These are phyloP conservation scores for Arxiozyma slooffiae DNA, from an alignment of 1,139 yeast species.

Conservation along the genomic window DNA sequence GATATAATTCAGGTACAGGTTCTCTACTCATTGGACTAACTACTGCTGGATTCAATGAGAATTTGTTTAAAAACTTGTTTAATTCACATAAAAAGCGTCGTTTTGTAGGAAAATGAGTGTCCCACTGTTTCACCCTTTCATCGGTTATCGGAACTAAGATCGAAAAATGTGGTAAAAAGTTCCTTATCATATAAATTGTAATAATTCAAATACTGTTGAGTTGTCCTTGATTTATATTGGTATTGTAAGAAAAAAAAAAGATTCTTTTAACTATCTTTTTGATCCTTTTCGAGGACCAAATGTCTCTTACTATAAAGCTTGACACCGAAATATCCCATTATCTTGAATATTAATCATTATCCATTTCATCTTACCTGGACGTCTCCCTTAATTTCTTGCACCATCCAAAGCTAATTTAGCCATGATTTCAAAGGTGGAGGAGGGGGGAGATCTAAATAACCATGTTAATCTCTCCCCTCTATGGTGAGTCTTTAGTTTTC, in stretches of 20 bases:
- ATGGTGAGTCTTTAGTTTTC: conserved; percentile 19
- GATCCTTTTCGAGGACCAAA: conserved; percentile 71
- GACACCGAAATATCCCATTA: conserved; percentile 74
- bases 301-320: conserved; percentile 81
- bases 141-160: conserved; percentile 94
- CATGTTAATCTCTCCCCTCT: conserved; percentile 50
- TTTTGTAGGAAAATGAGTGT: conserved; percentile 47
- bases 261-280: conserved; percentile 55
- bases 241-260: conserved; percentile 77
- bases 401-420: conserved; percentile 53
- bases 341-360: conserved; percentile 82
- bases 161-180: conserved; percentile 76
- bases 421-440: conserved; percentile 96
- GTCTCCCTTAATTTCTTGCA: conserved; percentile 61
- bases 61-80: conserved; percentile 47
- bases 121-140: conserved; percentile 73
- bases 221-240: conserved; percentile 66
- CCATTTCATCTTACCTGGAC: conserved; percentile 52
- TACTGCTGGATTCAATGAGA: conserved; percentile 55
- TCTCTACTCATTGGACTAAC: conserved; percentile 56
- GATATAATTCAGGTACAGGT: conserved; percentile 39
- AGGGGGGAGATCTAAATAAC: conserved; percentile 67
- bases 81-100: conserved; percentile 53
- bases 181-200: conserved; percentile 47
- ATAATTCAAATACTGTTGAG: conserved; percentile 58